Conservation (phyloP, 441 rosid genomes). For the Populus hybrid region DNA sequence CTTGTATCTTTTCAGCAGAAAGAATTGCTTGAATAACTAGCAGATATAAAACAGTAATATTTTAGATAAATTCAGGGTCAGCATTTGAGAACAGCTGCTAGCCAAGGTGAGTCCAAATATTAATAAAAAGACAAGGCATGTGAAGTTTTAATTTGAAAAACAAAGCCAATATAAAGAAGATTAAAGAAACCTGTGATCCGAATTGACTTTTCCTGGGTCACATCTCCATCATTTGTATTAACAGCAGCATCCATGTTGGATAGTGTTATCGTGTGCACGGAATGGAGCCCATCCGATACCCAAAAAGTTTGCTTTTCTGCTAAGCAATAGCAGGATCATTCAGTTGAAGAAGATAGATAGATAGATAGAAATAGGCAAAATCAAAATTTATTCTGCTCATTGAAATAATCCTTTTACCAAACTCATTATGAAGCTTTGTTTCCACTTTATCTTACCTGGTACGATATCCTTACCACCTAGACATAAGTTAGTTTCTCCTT, state of each 20-base stretch:
- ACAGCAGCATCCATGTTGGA: constrained; percentile 37
- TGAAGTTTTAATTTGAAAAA: background rate
- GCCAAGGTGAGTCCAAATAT: background rate
- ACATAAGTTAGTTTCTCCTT: background rate
- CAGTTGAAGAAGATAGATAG: background rate
- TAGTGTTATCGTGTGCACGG: constrained; percentile 45
- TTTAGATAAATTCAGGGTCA: background rate
- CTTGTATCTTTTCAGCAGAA: constrained; percentile 57
- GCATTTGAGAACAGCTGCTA: background rate
- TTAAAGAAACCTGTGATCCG: constrained; percentile 43
- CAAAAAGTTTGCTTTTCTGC: constrained; percentile 62
- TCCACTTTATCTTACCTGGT: background rate
- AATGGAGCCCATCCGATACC: constrained; percentile 60
- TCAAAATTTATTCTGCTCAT: background rate
- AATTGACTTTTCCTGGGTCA: constrained; percentile 32
- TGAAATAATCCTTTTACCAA: background rate
- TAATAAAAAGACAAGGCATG: background rate
- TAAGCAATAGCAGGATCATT: constrained; percentile 24
- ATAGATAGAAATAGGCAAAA: background rate
- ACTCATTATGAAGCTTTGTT: background rate
- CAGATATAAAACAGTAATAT: constrained; percentile 14
- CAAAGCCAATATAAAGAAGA: background rate
- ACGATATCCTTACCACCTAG: background rate
- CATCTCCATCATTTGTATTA: constrained; percentile 39
- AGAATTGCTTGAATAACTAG: constrained; percentile 58